These are phyloP conservation scores for Stephania cephalantha DNA, from an alignment of 164 flowering plant species.

Conservation along the genomic window DNA sequence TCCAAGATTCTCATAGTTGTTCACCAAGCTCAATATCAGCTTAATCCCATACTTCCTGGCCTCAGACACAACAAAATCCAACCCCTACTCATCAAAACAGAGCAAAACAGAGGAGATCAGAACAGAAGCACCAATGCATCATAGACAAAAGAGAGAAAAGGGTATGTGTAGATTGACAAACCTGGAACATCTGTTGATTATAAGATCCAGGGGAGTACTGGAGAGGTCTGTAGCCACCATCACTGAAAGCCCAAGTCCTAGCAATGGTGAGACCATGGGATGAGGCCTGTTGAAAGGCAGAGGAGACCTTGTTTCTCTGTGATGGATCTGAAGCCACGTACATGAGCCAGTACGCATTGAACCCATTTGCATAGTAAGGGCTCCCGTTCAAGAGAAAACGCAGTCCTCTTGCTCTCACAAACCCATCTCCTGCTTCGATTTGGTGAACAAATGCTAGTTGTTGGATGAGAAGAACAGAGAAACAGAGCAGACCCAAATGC, in stretches of 20 bases:
- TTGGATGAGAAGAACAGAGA: slow-evolving; percentile 16
- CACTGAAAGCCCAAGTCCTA: slow-evolving; percentile 87
- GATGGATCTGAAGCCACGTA: slow-evolving; percentile 52
- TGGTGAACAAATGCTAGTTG: slow-evolving; percentile 7
- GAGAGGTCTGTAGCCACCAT: slow-evolving; percentile 53
- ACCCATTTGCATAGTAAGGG: slow-evolving; percentile 73
- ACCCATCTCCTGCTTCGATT: slow-evolving; percentile 44
- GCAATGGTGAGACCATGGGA: slow-evolving; percentile 54
- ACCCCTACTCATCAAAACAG: slow-evolving; percentile 22
- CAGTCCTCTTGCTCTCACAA: slow-evolving; percentile 39
- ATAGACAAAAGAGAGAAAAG: background rate
- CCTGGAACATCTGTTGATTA: slow-evolving; percentile 77
- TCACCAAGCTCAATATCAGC: slow-evolving; percentile 62
- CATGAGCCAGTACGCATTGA: slow-evolving; percentile 94
- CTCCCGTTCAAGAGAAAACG: slow-evolving; percentile 55
- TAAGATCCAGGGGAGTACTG: slow-evolving; percentile 75
- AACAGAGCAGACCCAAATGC: slow-evolving; percentile 21
- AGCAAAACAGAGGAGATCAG: background rate
- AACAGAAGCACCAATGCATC: background rate
- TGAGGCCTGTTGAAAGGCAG: slow-evolving; percentile 56
- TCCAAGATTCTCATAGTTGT: slow-evolving; percentile 59
- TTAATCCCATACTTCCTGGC: slow-evolving; percentile 62
- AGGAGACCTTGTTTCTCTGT: slow-evolving; percentile 44
- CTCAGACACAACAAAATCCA: slow-evolving; percentile 67
- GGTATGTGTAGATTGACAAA: slow-evolving; percentile 5